Percentiles rank a stretch among this genome's conserved stretches.
Conservation (phyloP, 805 yeast species). For the Saccharomycopsis lassenensis region DNA sequence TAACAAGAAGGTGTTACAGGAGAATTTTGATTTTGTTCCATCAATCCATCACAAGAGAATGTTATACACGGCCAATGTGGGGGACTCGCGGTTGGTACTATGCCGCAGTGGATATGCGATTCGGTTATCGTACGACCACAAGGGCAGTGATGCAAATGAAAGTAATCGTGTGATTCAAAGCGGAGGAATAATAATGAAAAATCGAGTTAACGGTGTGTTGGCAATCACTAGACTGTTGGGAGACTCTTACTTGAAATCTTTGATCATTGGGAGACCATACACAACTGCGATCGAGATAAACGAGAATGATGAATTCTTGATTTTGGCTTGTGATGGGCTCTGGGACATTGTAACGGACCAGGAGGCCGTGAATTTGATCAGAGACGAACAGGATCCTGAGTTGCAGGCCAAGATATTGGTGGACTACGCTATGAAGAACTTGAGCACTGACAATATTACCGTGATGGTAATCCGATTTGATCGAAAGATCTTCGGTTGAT, state of each 20-base stretch:
- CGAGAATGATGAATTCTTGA: conserved; percentile 61
- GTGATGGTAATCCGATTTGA: conserved; percentile 62
- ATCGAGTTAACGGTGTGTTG: conserved; percentile 88
- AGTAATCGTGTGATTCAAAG: conserved; percentile 58
- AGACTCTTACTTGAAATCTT: conserved; percentile 81
- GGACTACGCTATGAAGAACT: conserved; percentile 60
- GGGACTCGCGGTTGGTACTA: conserved; percentile 80
- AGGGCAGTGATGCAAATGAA: conserved; percentile 75
- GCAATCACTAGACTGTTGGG: conserved; percentile 94
- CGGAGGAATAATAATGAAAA: conserved; percentile 85
- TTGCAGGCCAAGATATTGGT: conserved; percentile 60
- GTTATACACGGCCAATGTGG: conserved; percentile 90
- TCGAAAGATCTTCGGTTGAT: conserved; percentile 15
- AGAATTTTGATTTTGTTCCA: conserved; percentile 40
- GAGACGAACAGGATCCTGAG: conserved; percentile 43
- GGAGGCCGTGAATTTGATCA: conserved; percentile 66
- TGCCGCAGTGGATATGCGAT: conserved; percentile 65
- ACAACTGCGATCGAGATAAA: conserved; percentile 78
- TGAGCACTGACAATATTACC: conserved; percentile 86
- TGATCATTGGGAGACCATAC: conserved; percentile 84
- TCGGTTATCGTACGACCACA: conserved; percentile 85
- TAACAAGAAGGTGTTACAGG: conserved; percentile 22
- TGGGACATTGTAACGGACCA: conserved; percentile 93
- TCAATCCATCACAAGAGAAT: conserved; percentile 47
- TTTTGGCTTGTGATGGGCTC: conserved; percentile 90